Evolutionary conservation across 805 yeast species (phyloP).

Genomic region (Middelhovenomyces tepae): DNA sequence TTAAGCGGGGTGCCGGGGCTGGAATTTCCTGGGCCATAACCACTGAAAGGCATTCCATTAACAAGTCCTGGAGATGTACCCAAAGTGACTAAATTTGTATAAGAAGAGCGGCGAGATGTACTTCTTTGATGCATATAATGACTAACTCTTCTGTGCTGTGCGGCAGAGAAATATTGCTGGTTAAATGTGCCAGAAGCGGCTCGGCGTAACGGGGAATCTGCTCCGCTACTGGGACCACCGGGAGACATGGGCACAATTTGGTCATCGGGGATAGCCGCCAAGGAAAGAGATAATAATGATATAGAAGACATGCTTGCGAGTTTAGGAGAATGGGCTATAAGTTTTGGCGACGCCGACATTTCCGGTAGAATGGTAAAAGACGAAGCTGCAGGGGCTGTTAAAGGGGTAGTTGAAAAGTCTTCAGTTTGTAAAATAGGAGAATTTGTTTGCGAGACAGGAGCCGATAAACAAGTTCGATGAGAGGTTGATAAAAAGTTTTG

Average conservation of each 20-base stretch:
- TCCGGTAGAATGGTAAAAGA: conserved; percentile 7
- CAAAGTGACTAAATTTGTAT: conserved; percentile 3
- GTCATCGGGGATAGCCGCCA: conserved; percentile 3
- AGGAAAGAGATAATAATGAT: conserved; percentile 6
- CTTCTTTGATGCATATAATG: no score
- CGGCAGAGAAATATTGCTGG: conserved; percentile 1
- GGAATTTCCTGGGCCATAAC: conserved; percentile 1
- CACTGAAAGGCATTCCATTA: neutral
- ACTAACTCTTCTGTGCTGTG: conserved; percentile 4
- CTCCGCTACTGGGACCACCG: conserved; percentile 6
- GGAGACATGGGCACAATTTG: conserved; percentile 1
- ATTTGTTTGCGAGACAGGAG: neutral
- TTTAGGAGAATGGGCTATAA: conserved; percentile 5
- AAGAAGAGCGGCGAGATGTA: conserved; percentile 6
- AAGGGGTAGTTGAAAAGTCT: conserved; percentile 2
- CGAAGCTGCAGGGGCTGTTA: conserved; percentile 5
- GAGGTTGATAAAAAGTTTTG: neutral
- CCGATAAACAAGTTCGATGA: neutral
- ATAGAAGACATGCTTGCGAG: conserved; percentile 10
- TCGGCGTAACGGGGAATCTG: neutral
- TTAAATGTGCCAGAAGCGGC: neutral
- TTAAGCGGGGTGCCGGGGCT: conserved; percentile 1
- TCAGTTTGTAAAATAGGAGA: conserved; percentile 1
- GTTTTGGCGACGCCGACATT: conserved; percentile 4
- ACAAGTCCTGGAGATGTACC: conserved; percentile 2